phyloP scores from a whole-genome alignment of 176 grass and related monocot genomes.

The Triticum dicoccoides region DNA sequence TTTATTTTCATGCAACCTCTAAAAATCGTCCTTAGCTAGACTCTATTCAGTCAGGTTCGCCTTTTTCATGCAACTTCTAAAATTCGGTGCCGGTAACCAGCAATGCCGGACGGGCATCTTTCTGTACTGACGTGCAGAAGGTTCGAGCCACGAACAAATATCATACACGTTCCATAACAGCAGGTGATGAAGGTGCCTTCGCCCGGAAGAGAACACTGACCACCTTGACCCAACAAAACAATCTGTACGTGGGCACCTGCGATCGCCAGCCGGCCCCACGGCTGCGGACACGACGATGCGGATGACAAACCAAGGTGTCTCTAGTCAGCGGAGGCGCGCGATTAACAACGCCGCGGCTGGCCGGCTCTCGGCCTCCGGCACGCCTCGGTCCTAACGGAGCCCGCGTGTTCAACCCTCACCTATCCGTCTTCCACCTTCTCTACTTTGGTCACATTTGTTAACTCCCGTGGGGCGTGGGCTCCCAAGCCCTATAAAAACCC shows the following conservation, averaged over 20 bases:
- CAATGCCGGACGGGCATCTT: too few species aligned
- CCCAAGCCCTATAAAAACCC: constrained; percentile 28
- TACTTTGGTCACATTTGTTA: not conserved
- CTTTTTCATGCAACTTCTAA: too few species aligned
- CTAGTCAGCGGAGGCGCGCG: not conserved
- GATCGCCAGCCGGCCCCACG: not conserved
- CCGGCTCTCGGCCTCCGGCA: not conserved
- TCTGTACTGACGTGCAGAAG: too few species aligned
- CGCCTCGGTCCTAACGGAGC: constrained; percentile 12
- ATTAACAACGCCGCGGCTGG: not conserved
- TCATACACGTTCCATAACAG: too few species aligned
- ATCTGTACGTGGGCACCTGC: not conserved
- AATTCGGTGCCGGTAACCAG: too few species aligned
- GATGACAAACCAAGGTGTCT: not conserved
- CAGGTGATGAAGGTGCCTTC: not conserved
- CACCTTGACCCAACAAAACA: not conserved
- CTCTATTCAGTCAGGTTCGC: too few species aligned
- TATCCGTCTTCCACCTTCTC: not conserved
- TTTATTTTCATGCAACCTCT: too few species aligned
- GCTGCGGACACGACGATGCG: not conserved
- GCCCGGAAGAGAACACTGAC: not conserved
- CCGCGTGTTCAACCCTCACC: not conserved
- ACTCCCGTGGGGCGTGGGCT: not conserved
- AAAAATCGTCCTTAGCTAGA: too few species aligned
- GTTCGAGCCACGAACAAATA: too few species aligned